A percentile compares a stretch with the other conserved stretches of the same genome.
phyloP scores from a whole-genome alignment of 257 asterid genomes.

The Cynanchum wilfordii region DNA sequence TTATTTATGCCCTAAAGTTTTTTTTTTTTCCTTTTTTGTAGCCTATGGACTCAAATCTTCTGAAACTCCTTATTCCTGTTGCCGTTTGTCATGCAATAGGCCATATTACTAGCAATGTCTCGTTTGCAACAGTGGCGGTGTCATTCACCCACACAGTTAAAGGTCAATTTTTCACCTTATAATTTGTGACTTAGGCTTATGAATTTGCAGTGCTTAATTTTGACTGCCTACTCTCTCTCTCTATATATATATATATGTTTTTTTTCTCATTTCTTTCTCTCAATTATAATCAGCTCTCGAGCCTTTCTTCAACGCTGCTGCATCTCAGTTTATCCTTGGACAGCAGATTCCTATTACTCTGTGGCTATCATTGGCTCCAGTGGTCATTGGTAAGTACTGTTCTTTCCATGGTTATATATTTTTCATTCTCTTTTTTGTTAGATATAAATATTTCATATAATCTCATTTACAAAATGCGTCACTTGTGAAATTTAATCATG shows the following conservation, averaged over 20 bases:
- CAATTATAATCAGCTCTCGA: conserved; percentile 69
- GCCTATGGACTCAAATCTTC: conserved; percentile 69
- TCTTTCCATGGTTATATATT: background rate
- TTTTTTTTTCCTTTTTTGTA: conserved; percentile 22
- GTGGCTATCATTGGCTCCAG: conserved; percentile 96
- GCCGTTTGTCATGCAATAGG: conserved; percentile 83
- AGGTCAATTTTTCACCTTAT: conserved; percentile 34
- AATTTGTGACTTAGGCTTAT: background rate
- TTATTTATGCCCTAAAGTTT: background rate
- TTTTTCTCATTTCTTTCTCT: conserved; percentile 1
- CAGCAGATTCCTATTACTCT: conserved; percentile 72
- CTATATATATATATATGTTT: too few relatives aligned
- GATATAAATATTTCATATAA: background rate
- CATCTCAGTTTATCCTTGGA: conserved; percentile 95
- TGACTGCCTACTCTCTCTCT: background rate
- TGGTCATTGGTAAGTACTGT: conserved; percentile 65
- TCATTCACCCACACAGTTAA: conserved; percentile 91
- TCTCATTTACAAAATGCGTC: background rate
- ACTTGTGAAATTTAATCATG: background rate
- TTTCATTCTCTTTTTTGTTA: conserved; percentile 3
- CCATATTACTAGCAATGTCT: conserved; percentile 78
- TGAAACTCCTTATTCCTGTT: conserved; percentile 82
- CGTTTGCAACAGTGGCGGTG: conserved; percentile 90
- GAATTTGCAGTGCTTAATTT: background rate
- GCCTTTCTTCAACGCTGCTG: conserved; percentile 99